A percentile compares a stretch with the other conserved stretches of the same genome.
phyloP scores from a whole-genome alignment of 2,329 filamentous ascomycete genomes.

The Coccinonectria pachysandricola region DNA sequence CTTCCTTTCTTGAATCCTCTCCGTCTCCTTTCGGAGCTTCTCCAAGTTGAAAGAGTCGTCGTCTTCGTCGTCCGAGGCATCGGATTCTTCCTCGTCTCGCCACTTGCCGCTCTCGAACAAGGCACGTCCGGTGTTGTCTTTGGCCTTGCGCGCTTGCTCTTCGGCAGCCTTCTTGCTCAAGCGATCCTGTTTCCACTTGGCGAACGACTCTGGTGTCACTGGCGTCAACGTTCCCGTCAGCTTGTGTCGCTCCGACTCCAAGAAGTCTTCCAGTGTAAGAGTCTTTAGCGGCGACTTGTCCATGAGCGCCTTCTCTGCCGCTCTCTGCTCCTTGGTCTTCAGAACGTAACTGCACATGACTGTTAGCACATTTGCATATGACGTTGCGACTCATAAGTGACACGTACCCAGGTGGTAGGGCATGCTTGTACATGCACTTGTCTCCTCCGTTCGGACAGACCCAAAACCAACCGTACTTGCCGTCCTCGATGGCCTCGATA shows the following conservation, averaged over 20 bases:
- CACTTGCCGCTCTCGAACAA: constrained; percentile 97
- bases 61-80: constrained; percentile 51
- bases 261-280: constrained; percentile 90
- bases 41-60: constrained; percentile 71
- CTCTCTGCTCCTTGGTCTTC: constrained; percentile 95
- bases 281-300: constrained; percentile 95
- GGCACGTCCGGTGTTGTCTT: constrained; percentile 89
- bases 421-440: constrained; percentile 98
- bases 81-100: constrained; percentile 57
- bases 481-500: constrained; percentile 92
- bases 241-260: constrained; percentile 94
- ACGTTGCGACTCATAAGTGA: too few relatives aligned
- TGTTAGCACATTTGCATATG: too few relatives aligned
- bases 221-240: constrained; percentile 85
- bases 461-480: constrained; percentile 99
- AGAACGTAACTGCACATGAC: constrained; percentile 80
- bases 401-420: constrained; percentile 81
- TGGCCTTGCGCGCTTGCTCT: constrained; percentile 77
- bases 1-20: constrained; percentile 59
- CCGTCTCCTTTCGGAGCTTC: constrained; percentile 75
- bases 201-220: constrained; percentile 84
- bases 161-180: constrained; percentile 94
- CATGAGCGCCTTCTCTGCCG: constrained; percentile 87
- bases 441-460: constrained; percentile 91
- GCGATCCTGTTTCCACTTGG: constrained; percentile 94